Evolutionary conservation across 2,329 filamentous ascomycete species (phyloP).

Genomic region (Pseudocercospora fijiensis): DNA sequence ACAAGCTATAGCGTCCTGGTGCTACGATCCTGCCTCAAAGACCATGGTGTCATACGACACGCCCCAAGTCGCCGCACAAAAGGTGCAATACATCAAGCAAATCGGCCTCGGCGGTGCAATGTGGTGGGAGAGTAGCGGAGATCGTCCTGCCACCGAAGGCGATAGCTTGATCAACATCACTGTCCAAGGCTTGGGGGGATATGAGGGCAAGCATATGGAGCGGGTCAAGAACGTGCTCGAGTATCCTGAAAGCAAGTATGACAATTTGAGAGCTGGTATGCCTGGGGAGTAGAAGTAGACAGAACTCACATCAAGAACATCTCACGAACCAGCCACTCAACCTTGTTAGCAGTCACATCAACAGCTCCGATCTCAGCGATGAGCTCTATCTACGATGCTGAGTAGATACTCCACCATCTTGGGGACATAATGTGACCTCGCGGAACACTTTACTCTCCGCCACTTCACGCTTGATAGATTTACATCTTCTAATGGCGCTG

Average conservation of each 20-base stretch:
- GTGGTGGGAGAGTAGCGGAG: conserved; percentile 92
- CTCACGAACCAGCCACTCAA: neutral
- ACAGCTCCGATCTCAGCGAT: neutral
- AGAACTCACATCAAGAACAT: neutral
- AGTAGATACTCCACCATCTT: neutral
- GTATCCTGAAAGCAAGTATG: conserved; percentile 55
- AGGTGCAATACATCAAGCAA: conserved; percentile 69
- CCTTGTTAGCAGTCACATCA: neutral
- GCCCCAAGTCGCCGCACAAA: conserved; percentile 63
- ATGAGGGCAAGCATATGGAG: conserved; percentile 46
- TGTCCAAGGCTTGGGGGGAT: conserved; percentile 43
- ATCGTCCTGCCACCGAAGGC: conserved; percentile 55
- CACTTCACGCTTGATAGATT: neutral
- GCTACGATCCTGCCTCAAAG: conserved; percentile 63
- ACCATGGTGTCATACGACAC: conserved; percentile 78
- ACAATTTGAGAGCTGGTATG: conserved; percentile 52
- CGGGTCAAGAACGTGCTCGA: conserved; percentile 48
- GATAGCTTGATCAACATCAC: conserved; percentile 61
- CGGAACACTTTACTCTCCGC: neutral
- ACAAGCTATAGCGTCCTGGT: conserved; percentile 69
- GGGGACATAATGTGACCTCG: too few relatives aligned
- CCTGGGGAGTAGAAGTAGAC: conserved; percentile 31
- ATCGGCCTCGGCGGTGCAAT: conserved; percentile 79
- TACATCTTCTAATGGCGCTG: neutral
- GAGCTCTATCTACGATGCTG: neutral